phyloP scores from a whole-genome alignment of 2,329 filamentous ascomycete genomes.

The Colletotrichum sp. region DNA sequence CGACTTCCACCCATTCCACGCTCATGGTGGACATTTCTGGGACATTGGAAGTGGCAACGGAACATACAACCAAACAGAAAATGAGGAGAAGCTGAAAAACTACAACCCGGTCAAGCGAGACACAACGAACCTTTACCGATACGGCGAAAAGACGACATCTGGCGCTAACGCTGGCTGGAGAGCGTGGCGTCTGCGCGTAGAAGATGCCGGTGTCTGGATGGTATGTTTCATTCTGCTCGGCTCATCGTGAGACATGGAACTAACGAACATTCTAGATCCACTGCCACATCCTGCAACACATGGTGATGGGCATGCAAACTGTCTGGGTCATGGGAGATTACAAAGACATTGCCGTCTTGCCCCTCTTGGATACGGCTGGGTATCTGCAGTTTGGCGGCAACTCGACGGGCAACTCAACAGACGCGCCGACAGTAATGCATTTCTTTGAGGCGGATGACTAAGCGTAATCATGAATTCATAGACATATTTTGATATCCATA shows the following conservation, averaged over 20 bases:
- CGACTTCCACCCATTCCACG: conserved; percentile 59
- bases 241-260: background rate
- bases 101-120: conserved; percentile 45
- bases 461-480: background rate
- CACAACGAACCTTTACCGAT: conserved; percentile 62
- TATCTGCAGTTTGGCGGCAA: conserved; percentile 50
- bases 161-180: conserved; percentile 59
- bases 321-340: conserved; percentile 30
- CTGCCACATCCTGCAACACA: conserved; percentile 63
- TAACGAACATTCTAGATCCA: conserved; percentile 43
- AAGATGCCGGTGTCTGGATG: conserved; percentile 65
- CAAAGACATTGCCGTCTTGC: conserved; percentile 23
- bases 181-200: conserved; percentile 58
- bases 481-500: background rate
- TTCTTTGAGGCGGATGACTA: conserved; percentile 4
- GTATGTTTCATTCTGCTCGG: background rate
- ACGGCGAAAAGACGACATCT: conserved; percentile 42
- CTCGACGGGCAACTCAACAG: conserved; percentile 44
- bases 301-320: conserved; percentile 56
- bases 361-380: conserved; percentile 37
- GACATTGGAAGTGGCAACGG: conserved; percentile 60
- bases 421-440: conserved; percentile 19
- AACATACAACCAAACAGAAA: conserved; percentile 52
- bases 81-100: conserved; percentile 41
- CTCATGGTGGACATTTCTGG: conserved; percentile 58